These are phyloP conservation scores for Hypoxylon sp. DNA, from an alignment of 2,329 filamentous ascomycete genomes.

Conservation along the genomic window DNA sequence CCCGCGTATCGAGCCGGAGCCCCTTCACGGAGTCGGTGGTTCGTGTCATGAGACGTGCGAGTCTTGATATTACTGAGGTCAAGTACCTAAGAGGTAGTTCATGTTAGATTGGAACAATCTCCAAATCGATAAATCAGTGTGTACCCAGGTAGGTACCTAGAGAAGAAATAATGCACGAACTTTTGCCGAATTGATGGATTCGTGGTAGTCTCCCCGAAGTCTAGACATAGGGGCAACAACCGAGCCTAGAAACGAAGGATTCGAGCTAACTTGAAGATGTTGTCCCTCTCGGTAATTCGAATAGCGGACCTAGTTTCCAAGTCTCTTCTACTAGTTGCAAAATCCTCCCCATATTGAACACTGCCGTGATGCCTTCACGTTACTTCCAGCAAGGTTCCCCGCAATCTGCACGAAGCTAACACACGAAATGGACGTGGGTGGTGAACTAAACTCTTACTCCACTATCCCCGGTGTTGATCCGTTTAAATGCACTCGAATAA, in stretches of 20 bases:
- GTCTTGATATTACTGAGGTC: background rate
- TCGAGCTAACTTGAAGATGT: background rate
- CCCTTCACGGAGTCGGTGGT: background rate
- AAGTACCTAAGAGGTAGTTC: no score
- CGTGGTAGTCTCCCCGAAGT: background rate
- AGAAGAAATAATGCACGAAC: background rate
- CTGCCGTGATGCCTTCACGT: constrained; percentile 43
- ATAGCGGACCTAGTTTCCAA: constrained; percentile 4
- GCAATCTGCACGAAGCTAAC: constrained; percentile 28
- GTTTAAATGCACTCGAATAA: constrained; percentile 18
- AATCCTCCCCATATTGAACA: constrained; percentile 19
- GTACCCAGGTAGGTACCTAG: no score
- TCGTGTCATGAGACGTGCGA: no score
- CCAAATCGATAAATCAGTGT: background rate
- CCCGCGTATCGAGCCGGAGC: background rate
- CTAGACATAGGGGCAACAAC: background rate
- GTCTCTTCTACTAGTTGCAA: constrained; percentile 13
- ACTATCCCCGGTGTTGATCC: constrained; percentile 19
- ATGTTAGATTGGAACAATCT: background rate
- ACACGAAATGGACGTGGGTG: constrained; percentile 17
- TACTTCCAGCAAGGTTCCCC: constrained; percentile 42
- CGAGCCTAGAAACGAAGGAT: constrained; percentile 14
- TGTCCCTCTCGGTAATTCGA: constrained; percentile 2
- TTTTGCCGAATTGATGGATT: constrained; percentile 18
- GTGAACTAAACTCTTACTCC: constrained; percentile 10